Base-by-base conservation (phyloP, 306 rosid species). In the Hippophae rhamnoides region DNA sequence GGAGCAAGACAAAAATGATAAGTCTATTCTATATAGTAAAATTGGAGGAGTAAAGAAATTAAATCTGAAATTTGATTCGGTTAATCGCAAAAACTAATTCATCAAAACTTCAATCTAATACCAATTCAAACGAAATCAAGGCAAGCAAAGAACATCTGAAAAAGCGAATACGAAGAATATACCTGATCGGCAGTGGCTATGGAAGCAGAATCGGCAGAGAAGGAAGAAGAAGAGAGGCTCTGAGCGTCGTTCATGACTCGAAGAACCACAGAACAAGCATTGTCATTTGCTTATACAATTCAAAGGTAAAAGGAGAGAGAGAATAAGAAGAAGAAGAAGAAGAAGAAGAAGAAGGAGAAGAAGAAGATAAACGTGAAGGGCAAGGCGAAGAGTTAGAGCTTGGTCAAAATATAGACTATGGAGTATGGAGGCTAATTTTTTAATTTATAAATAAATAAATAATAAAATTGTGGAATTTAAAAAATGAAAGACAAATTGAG, bases 181-280 rank as follows among this genome's bases (percentile, higher is more conserved):
- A 83, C 90, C 86, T 79, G 93, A 73, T 83, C 76, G 61, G 73
- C 73, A 62, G 81, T 52, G 67, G 72, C 63, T 47, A 72, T 25
- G 60, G 89, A 79, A 53, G 72, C 81, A 31, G 83, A 83, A 26
- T 84, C 90, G 6, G 70, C 67, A 61, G 89, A 79, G 50, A 79
- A 86, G n/a, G 78, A 73, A 56, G 88, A 76, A 43, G 81, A 64
- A 7, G 89, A 80, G 66, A 58, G 65, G 71, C 87, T 59, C 45
- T 65, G 87, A 54, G 95, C 81, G 58, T 78, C 76, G 81, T 69
- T 83, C 93, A 88, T 70, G 64, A 57, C 50, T 63, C 65, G 63
- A 44, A 50, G 66, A 63, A 60, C n/a, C 12, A 42, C 72, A 46
- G 61, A 13, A 57, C 72, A 59, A 68, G 49, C 87, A 85, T 84